Base-by-base conservation (phyloP, 495 filamentous ascomycete genomes). In the Penicillium herquei region DNA sequence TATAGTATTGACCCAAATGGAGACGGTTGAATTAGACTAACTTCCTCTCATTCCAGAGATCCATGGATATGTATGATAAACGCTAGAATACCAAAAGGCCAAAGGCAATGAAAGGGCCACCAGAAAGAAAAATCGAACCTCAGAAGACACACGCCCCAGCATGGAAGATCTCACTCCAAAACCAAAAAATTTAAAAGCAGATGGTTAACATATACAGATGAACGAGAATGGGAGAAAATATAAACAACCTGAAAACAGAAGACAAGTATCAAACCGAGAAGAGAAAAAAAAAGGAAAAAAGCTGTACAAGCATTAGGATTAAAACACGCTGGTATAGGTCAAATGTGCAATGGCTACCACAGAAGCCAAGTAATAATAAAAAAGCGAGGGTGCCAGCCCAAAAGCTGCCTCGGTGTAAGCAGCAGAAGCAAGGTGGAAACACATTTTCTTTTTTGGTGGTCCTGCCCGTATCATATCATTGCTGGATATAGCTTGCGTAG, bases 401-500 rank as follows among this genome's bases (percentile, higher is more conserved):
- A 46, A 7, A 31, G 34, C 54, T 56, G 55, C 31, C 49, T 48
- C 11, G 39, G 45, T 48, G 9, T 11, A 17, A 32, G 21, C 7
- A 17, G 34, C 18, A 46, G 33, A 47, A 31, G 44, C 40, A 56
- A 30, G 45, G 35, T 26, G 21, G 21, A 26, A 26, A 26, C 32
- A 49, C 37, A 12, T 32, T 9, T 51, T 35, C 10, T 46, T 54
- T 55, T 62, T 21, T 39, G 39, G 16, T 55, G 61, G 55, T 51
- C 61, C 48, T 39, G 54, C 54, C 57, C 31, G 34, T 42, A 39
- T 52, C 31, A 42, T 42, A 39, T 61, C 48, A 56, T 59, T 65
- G 49, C 49, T 59, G 52, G 39, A 70, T 70, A 67, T 65, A 77
- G 52, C 63, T 67, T 13, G 72, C 50, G 30, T 75, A 77, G 46